A percentile compares a stretch with the other conserved stretches of the same genome.
Conservation (phyloP, 768 basidiomycete genomes). For the Suillus placidus region DNA sequence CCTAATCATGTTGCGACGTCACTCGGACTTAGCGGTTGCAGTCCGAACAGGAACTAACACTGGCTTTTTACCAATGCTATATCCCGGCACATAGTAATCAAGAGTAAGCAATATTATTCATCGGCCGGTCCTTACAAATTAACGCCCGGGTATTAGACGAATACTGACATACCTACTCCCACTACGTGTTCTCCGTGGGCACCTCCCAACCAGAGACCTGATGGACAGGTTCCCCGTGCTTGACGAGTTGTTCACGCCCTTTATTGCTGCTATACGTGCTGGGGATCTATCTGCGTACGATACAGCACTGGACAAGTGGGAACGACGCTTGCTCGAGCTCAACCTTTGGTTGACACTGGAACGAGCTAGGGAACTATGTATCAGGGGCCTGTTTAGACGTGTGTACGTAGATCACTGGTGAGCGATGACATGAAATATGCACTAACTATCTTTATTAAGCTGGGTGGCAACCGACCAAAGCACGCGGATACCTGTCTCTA, state of each 20-base stretch:
- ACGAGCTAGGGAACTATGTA: constrained; percentile 83
- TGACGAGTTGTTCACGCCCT: constrained; percentile 74
- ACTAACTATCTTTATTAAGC: constrained; percentile 40
- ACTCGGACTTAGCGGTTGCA: constrained; percentile 31
- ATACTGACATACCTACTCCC: constrained; percentile 92
- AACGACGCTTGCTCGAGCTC: constrained; percentile 78
- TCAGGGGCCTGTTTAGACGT: constrained; percentile 78
- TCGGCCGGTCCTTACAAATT: not conserved
- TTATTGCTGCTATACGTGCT: constrained; percentile 72
- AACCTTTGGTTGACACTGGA: constrained; percentile 89
- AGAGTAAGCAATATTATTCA: constrained; percentile 54
- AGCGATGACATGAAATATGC: not conserved
- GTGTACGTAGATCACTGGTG: constrained; percentile 53
- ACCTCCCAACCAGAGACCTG: constrained; percentile 75
- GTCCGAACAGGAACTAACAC: constrained; percentile 85
- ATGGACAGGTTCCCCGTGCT: constrained; percentile 75
- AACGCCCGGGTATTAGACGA: constrained; percentile 51
- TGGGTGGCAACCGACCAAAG: constrained; percentile 79
- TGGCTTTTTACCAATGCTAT: constrained; percentile 87
- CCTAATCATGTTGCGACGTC: not conserved
- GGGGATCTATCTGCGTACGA: constrained; percentile 88
- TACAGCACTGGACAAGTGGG: constrained; percentile 66
- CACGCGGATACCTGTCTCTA: constrained; percentile 76
- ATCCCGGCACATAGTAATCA: constrained; percentile 70
- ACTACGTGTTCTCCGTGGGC: constrained; percentile 83